Percentiles rank a stretch among this genome's conserved stretches.
Conservation (phyloP, 257 asterid genomes). For the Handroanthus guayacan region DNA sequence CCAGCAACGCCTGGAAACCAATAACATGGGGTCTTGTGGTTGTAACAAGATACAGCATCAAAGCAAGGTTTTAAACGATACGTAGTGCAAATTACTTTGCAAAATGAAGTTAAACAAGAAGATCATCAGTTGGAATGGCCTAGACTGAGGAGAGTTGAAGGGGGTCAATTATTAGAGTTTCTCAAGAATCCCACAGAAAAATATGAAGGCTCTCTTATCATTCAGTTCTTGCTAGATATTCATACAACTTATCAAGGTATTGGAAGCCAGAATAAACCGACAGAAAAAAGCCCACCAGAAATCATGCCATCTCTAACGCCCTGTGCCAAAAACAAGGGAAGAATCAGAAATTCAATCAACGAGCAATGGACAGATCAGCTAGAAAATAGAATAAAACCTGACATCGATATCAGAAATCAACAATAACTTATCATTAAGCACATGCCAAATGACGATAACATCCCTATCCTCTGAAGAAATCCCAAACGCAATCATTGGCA, state of each 20-base stretch:
- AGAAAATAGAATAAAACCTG: too few species aligned
- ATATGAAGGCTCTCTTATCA: not conserved
- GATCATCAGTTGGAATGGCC: not conserved
- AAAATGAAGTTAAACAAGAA: not conserved
- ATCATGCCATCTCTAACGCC: conserved; percentile 12
- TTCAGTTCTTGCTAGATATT: conserved; percentile 28
- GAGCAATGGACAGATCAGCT: not conserved
- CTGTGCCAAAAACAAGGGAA: conserved; percentile 25
- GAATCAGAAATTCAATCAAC: not conserved
- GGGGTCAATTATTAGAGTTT: conserved; percentile 25
- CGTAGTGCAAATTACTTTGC: not conserved
- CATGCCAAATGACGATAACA: not conserved
- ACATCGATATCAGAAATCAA: not conserved
- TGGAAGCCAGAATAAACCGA: conserved; percentile 6
- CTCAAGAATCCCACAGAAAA: conserved; percentile 19
- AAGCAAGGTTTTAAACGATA: not conserved
- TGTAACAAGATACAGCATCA: too few species aligned
- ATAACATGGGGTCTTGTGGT: too few species aligned
- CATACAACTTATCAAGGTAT: conserved; percentile 30
- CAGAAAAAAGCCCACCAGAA: not conserved
- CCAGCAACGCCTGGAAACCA: too few species aligned
- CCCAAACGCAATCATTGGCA: not conserved
- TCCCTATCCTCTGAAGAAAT: not conserved
- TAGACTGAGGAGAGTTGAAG: not conserved
- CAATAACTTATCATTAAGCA: not conserved